Conservation (phyloP, 2,329 filamentous ascomycete species). For the Stachybotrys echinatus region DNA sequence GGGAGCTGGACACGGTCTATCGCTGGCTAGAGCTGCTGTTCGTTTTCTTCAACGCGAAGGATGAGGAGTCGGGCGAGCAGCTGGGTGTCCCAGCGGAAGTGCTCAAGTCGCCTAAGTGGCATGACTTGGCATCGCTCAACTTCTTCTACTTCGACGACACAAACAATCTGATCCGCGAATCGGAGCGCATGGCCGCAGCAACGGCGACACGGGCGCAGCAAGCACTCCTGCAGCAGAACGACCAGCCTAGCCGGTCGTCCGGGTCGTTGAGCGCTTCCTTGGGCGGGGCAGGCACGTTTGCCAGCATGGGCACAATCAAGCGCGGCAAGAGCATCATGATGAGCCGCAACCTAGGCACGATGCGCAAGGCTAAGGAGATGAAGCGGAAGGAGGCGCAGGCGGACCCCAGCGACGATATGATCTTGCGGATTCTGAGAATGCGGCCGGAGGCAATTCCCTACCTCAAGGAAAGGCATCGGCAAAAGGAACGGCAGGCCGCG, state of each 20-base stretch:
- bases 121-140: slow-evolving; percentile 91
- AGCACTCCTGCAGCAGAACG: slow-evolving; percentile 48
- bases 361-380: slow-evolving; percentile 93
- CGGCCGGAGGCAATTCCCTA: slow-evolving; percentile 83
- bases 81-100: slow-evolving; percentile 87
- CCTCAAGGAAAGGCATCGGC: slow-evolving; percentile 82
- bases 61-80: slow-evolving; percentile 74
- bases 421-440: slow-evolving; percentile 91
- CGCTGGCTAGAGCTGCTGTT: slow-evolving; percentile 89
- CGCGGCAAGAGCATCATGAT: slow-evolving; percentile 83
- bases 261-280: slow-evolving; percentile 33
- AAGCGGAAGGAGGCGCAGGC: slow-evolving; percentile 94
- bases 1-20: slow-evolving; percentile 92
- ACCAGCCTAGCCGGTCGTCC: slow-evolving; percentile 60
- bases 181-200: slow-evolving; percentile 88
- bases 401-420: slow-evolving; percentile 97
- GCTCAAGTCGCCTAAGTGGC: slow-evolving; percentile 95
- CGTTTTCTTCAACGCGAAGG: slow-evolving; percentile 89
- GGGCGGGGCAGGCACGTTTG: slow-evolving; percentile 37
- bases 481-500: slow-evolving; percentile 89
- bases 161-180: slow-evolving; percentile 88
- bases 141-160: slow-evolving; percentile 98
- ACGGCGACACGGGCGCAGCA: slow-evolving; percentile 71
- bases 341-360: slow-evolving; percentile 88
- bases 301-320: slow-evolving; percentile 64